phyloP scores from a whole-genome alignment of 2,329 filamentous ascomycete species.

The Microcera coccophila region DNA sequence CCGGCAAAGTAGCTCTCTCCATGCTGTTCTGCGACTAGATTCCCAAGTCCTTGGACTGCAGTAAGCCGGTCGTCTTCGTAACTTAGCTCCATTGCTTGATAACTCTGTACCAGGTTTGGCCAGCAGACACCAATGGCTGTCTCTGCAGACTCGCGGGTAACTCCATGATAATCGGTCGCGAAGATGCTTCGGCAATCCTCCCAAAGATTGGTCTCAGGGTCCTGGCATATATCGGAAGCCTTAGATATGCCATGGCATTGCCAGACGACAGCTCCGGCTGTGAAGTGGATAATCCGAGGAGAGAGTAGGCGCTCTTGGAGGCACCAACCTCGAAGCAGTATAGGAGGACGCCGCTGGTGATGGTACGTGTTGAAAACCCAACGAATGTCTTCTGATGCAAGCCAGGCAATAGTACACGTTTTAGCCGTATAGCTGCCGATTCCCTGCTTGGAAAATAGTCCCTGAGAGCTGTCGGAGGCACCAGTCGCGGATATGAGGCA shows the following conservation, averaged over 20 bases:
- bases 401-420: background rate
- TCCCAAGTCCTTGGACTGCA: constrained; percentile 7
- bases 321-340: constrained; percentile 35
- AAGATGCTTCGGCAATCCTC: background rate
- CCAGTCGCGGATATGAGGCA: constrained; percentile 8
- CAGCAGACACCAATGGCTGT: background rate
- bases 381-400: too few species aligned
- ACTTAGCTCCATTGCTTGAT: constrained; percentile 5
- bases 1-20: constrained; percentile 7
- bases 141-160: too few species aligned
- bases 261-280: background rate
- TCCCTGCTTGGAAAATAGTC: constrained; percentile 2
- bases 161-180: too few species aligned
- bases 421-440: background rate
- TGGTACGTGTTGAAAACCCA: background rate
- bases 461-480: constrained; percentile 5
- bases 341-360: too few species aligned
- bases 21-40: constrained; percentile 2
- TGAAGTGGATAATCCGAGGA: constrained; percentile 1
- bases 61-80: constrained; percentile 7
- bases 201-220: background rate
- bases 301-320: constrained; percentile 1
- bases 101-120: background rate
- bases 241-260: background rate
- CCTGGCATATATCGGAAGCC: background rate